Conservation (phyloP, 2,329 filamentous ascomycete genomes). For the Aulographum hederae region DNA sequence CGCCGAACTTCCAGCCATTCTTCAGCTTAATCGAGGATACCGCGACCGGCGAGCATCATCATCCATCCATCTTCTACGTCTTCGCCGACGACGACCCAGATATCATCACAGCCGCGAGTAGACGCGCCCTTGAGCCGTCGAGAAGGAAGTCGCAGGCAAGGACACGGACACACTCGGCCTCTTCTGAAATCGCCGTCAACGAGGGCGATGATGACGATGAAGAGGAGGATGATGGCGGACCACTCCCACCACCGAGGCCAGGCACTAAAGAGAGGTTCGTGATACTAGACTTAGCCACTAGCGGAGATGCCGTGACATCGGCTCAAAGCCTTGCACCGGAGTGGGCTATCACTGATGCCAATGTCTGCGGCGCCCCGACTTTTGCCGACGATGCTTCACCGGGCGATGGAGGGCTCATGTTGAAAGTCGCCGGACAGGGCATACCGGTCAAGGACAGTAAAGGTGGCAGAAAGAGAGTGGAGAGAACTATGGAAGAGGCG, state of each 20-base stretch:
- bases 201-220: slow-evolving; percentile 12
- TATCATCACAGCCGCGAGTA: slow-evolving; percentile 47
- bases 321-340: slow-evolving; percentile 55
- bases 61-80: slow-evolving; percentile 79
- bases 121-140: slow-evolving; percentile 31
- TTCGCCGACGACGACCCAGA: slow-evolving; percentile 84
- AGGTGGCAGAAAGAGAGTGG: not conserved
- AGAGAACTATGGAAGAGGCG: slow-evolving; percentile 1
- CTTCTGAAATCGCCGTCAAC: slow-evolving; percentile 4
- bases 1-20: slow-evolving; percentile 51
- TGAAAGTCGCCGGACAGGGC: slow-evolving; percentile 46
- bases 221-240: slow-evolving; percentile 9
- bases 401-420: slow-evolving; percentile 30
- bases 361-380: slow-evolving; percentile 40
- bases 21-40: slow-evolving; percentile 72
- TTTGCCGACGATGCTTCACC: slow-evolving; percentile 29
- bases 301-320: slow-evolving; percentile 37
- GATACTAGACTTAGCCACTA: slow-evolving; percentile 32
- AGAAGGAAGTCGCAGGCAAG: slow-evolving; percentile 2
- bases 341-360: slow-evolving; percentile 47
- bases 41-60: slow-evolving; percentile 54
- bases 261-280: slow-evolving; percentile 36
- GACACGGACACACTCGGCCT: slow-evolving; percentile 8
- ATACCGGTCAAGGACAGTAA: slow-evolving; percentile 12
- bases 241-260: slow-evolving; percentile 27